These are phyloP conservation scores for Hevea brasiliensis DNA, from an alignment of 345 rosid species.

Conservation along the genomic window DNA sequence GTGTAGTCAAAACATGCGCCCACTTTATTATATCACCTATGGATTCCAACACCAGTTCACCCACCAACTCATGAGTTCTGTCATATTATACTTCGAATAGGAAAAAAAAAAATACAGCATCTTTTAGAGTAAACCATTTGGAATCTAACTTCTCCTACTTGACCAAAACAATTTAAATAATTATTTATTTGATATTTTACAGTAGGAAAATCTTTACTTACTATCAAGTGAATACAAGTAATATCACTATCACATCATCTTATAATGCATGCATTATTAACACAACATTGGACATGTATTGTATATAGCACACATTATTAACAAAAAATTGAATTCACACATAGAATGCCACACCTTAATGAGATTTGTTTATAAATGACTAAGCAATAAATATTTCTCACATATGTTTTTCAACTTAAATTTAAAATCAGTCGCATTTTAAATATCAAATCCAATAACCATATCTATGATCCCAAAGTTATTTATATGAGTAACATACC, in stretches of 20 bases:
- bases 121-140: background rate
- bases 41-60: background rate
- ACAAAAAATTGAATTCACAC: too few relatives aligned
- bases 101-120: too few relatives aligned
- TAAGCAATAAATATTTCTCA: background rate
- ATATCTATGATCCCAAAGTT: background rate
- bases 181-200: background rate
- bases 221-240: background rate
- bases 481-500: conserved; percentile 38
- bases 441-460: background rate
- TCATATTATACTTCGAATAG: background rate
- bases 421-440: background rate
- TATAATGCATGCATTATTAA: too few relatives aligned
- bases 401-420: background rate
- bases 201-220: background rate
- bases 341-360: background rate
- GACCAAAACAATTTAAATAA: background rate
- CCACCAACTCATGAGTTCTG: background rate
- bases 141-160: background rate
- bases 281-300: background rate
- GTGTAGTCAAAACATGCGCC: background rate
- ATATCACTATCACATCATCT: background rate
- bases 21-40: background rate
- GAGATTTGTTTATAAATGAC: background rate
- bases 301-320: too few relatives aligned